Conservation (phyloP, 202 grass and related monocot species). For the Tripidium arundinaceum region DNA sequence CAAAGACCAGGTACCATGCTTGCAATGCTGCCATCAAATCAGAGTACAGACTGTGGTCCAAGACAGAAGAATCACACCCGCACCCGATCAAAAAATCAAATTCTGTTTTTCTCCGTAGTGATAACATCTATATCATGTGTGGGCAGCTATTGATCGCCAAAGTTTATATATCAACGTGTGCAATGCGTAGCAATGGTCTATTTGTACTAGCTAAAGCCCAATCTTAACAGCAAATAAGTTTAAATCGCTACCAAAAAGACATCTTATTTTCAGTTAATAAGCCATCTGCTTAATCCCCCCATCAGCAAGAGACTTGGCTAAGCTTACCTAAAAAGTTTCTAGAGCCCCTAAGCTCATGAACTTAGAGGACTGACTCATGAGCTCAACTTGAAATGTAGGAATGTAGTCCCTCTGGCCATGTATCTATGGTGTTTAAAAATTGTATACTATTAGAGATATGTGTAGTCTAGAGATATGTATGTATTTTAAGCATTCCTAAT, state of each 20-base stretch:
- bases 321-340: not conserved
- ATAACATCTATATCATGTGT: not conserved
- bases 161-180: conserved; percentile 2
- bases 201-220: not conserved
- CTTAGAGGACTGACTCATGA: not conserved
- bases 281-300: not conserved
- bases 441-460: no score
- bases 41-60: not conserved
- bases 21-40: no score
- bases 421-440: no score
- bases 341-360: not conserved
- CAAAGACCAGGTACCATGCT: no score
- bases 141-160: not conserved
- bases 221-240: not conserved
- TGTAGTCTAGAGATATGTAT: no score
- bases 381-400: not conserved
- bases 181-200: not conserved
- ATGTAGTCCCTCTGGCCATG: no score
- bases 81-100: not conserved
- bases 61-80: not conserved
- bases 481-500: no score
- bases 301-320: not conserved
- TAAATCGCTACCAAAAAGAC: not conserved
- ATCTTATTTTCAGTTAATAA: not conserved
- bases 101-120: not conserved